Evolutionary conservation across 2,329 filamentous ascomycete genomes (phyloP), one percentile per base, ranked within the genome.

Genomic region (Zymoseptoria ardabiliae): DNA sequence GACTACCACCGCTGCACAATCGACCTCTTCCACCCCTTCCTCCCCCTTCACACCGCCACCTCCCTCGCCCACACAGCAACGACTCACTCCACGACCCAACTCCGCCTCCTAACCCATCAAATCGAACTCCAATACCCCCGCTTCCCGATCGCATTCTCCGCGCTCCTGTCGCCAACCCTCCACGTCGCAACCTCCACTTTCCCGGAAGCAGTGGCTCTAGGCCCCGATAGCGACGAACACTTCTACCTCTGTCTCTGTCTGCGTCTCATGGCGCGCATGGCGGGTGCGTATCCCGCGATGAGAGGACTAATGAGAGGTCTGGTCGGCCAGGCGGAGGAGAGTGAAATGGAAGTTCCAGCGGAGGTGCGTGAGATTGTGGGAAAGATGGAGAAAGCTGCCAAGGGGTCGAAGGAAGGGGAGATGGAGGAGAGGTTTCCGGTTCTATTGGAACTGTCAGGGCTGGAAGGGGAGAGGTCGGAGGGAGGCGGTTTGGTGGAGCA

Each of bases 191-290:
- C 58, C 49, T 56, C 58, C 4, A 56, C 56, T 7, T 41, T 61
- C 1, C 50, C 56, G 4, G 48, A 22, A 6, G 23, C 57, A 4
- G 25, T 21, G 4, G n/a, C 30, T 6, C 28, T 52, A 9, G 49
- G 35, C 8, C 51, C 52, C 13, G 25, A 35, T 6, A 54, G 56
- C n/a, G 59, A 61, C 25, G 56, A 61, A 28, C 50, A 45, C 28
- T 58, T 61, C 49, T 58, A 58, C 56, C 58, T 61, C 50, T 55
- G 55, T 52, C 35, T 61, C 4, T 58, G 59, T 54, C 48, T 61
- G 28, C 50, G 55, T 5, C 23, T 58, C 28, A 61, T 61, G 59
- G 17, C 50, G 13, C 56, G 59, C 4, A 61, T 58, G 56, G 49
- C 19, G 11, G 49, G 48, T 4, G 50, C 53, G 2, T 61, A 61